Conservation (phyloP, 257 asterid species). For the Plantago elongata region DNA sequence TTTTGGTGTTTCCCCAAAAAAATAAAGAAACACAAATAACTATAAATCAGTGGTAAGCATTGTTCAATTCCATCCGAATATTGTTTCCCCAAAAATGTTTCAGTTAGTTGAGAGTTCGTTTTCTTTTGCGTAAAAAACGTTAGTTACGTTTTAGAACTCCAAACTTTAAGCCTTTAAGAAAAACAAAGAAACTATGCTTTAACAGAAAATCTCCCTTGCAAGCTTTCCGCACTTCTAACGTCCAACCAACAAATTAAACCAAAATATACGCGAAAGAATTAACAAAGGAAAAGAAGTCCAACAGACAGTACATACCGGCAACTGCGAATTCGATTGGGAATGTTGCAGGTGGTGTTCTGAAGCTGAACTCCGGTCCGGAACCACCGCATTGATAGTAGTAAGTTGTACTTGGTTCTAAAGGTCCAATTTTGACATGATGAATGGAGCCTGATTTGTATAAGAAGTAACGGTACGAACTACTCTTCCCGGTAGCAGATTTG, state of each 20-base stretch:
- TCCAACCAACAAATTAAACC: too few species aligned
- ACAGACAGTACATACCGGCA: slow-evolving; percentile 27
- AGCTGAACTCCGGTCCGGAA: slow-evolving; percentile 35
- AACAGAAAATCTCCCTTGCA: background rate
- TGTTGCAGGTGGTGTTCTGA: slow-evolving; percentile 58
- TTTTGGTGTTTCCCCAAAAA: too few species aligned
- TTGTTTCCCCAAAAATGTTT: too few species aligned
- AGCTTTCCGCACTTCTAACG: background rate
- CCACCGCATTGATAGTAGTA: slow-evolving; percentile 58
- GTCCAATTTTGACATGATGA: slow-evolving; percentile 68
- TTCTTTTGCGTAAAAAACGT: too few species aligned
- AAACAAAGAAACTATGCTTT: too few species aligned
- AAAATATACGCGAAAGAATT: background rate
- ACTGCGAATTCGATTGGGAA: slow-evolving; percentile 53
- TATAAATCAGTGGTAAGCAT: too few species aligned
- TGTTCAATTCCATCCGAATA: too few species aligned
- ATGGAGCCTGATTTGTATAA: slow-evolving; percentile 50
- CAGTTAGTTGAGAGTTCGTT: too few species aligned
- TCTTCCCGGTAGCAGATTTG: slow-evolving; percentile 43
- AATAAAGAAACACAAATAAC: too few species aligned
- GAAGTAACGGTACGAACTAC: slow-evolving; percentile 32
- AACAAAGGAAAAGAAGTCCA: background rate
- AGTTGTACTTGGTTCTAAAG: slow-evolving; percentile 46
- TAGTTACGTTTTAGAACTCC: too few species aligned
- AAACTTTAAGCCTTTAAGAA: too few species aligned